phyloP scores from a whole-genome alignment of 2,329 filamentous ascomycete genomes.

The Meredithiella fracta region DNA sequence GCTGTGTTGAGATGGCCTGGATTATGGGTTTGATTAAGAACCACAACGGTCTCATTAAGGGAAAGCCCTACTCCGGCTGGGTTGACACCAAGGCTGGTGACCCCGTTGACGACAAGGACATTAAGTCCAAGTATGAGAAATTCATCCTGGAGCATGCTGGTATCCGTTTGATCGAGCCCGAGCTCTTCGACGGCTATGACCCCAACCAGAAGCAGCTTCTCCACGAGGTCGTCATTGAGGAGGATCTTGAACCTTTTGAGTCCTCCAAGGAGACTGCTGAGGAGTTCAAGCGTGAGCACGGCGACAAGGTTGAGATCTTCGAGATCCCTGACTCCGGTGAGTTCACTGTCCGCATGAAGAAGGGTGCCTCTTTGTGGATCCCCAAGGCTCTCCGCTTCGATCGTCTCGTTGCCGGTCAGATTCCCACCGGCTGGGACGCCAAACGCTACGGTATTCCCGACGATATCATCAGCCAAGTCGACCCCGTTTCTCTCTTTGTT shows the following conservation, averaged over 20 bases:
- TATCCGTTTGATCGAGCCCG: conserved; percentile 93
- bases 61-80: conserved; percentile 91
- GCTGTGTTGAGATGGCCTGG: conserved; percentile 98
- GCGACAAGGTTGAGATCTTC: conserved; percentile 94
- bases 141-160: conserved; percentile 89
- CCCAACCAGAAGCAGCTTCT: conserved; percentile 97
- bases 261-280: conserved; percentile 91
- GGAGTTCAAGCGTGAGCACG: conserved; percentile 93
- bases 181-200: conserved; percentile 92
- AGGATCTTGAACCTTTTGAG: conserved; percentile 94
- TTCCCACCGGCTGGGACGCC: conserved; percentile 93
- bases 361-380: conserved; percentile 86
- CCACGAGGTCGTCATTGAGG: conserved; percentile 92
- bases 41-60: conserved; percentile 90
- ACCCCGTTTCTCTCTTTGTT: conserved; percentile 88
- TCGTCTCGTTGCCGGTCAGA: conserved; percentile 88
- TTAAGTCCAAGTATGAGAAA: conserved; percentile 96
- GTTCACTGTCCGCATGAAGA: conserved; percentile 86
- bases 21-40: conserved; percentile 99
- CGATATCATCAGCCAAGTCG: conserved; percentile 94
- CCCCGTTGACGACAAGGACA: conserved; percentile 92
- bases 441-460: conserved; percentile 93
- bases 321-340: conserved; percentile 88
- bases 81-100: conserved; percentile 88
- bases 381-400: conserved; percentile 96